Base-by-base conservation (phyloP, 129 eudicot species). In the Kitagawia praeruptora region DNA sequence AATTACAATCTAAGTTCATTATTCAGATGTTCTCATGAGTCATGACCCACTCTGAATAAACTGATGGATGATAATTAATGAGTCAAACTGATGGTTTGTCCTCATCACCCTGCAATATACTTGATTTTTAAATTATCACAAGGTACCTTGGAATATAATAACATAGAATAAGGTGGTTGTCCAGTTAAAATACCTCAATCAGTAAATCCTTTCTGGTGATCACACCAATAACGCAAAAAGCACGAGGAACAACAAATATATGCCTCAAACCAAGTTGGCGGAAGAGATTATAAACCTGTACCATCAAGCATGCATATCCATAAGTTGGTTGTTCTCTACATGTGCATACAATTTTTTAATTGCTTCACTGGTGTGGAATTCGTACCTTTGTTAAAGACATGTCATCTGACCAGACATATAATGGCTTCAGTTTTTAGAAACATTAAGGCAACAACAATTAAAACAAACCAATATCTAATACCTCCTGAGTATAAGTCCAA, bases 251-350 rank as follows among this genome's bases (percentile, higher is more conserved):
- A 61, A 95, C 98, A 85, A 95, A 87, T 85, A 92, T 31, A 89
- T 95, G 98, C 82, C 98, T 86, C 75, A 95, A 75, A 34, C 98
- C 98, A 76, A 95, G 85, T 81, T 95, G 97, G 51, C 98, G 98
- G 90, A 95, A 95, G 53, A 95, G 86, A 87, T 92, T 92, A 85
- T 95, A 95, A 16, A 92, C 98, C 98, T 95, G 91, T 69, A 82
- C 70, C 75, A 89, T 74, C 75, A 79, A 51, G 18, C 38, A 75
- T 9, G 74, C 34, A 45, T 42, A 44, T 42, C 75, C 56, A 34
- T 44, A 77, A 75, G 1, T 23, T 70, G n/a, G 67, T 45, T 42
- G 28, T 44, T 18, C 54, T 14, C 14, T 64, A 21, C 28, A 28
- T n/a, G n/a, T 53, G 51, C 67, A 37, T 6, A 63, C 44, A 38